These are phyloP conservation scores for Aspergillus carbonarius DNA, from an alignment of 2,329 filamentous ascomycete genomes.

Conservation along the genomic window DNA sequence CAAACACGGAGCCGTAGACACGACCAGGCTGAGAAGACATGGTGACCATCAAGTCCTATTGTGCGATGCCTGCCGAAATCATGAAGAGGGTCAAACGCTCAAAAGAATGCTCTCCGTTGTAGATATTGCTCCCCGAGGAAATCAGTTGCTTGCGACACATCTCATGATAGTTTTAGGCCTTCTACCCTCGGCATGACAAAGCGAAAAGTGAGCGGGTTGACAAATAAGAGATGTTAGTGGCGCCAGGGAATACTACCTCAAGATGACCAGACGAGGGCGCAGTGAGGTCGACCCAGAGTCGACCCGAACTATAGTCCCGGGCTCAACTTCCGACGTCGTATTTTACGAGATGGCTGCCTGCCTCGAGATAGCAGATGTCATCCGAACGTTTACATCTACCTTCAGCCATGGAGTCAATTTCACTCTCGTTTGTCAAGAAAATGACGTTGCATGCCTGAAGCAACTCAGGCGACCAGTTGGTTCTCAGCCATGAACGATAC, in stretches of 20 bases:
- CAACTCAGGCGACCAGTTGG: neutral
- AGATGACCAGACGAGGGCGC: neutral
- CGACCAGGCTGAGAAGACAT: neutral
- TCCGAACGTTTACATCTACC: neutral
- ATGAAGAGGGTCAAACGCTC: no score
- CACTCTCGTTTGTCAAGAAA: neutral
- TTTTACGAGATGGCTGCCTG: neutral
- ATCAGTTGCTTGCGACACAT: neutral
- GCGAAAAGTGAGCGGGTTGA: neutral
- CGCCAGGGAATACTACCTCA: neutral
- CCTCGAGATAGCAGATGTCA: neutral
- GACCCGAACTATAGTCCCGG: neutral
- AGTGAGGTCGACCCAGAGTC: neutral
- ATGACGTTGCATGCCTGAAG: neutral
- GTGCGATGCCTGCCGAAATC: neutral
- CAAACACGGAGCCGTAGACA: neutral
- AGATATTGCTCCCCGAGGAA: neutral
- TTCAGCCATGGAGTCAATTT: neutral
- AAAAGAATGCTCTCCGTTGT: neutral
- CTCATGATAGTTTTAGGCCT: neutral
- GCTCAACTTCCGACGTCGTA: neutral
- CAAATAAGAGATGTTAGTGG: neutral
- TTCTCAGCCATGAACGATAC: neutral
- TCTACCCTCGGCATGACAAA: neutral
- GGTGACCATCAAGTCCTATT: neutral